phyloP scores from a whole-genome alignment of 768 basidiomycete species.

The Chalciporus sphaerocephalus region DNA sequence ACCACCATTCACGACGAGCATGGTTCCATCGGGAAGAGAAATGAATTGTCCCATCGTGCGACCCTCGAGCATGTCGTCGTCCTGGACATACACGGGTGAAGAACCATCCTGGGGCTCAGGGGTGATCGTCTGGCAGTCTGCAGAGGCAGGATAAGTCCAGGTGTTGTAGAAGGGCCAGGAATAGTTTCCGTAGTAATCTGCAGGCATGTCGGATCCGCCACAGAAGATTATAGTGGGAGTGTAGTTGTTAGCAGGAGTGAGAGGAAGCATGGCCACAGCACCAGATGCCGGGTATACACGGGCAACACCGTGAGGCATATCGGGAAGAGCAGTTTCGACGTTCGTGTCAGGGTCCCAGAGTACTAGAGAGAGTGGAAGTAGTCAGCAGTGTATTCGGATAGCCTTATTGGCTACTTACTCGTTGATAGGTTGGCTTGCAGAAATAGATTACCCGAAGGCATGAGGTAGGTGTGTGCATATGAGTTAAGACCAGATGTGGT shows the following conservation, averaged over 20 bases:
- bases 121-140: constrained; percentile 77
- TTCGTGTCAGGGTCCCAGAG: constrained; percentile 54
- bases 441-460: constrained; percentile 71
- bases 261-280: constrained; percentile 83
- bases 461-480: constrained; percentile 68
- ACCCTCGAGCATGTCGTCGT: constrained; percentile 69
- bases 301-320: constrained; percentile 68
- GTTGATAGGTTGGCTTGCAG: constrained; percentile 76
- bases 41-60: constrained; percentile 94
- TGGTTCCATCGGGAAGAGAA: constrained; percentile 68
- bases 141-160: constrained; percentile 63
- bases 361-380: constrained; percentile 25
- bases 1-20: constrained; percentile 83
- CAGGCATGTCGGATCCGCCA: constrained; percentile 79
- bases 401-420: constrained; percentile 40
- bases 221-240: constrained; percentile 85
- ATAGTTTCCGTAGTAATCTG: constrained; percentile 72
- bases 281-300: constrained; percentile 91
- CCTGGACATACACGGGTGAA: constrained; percentile 54
- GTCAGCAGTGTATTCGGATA: not conserved
- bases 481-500: constrained; percentile 75
- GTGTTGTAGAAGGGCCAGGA: constrained; percentile 68
- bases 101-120: constrained; percentile 78
- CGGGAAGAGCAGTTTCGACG: constrained; percentile 57
- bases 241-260: constrained; percentile 87